Evolutionary conservation across 495 filamentous ascomycete genomes (phyloP), one percentile per base, ranked within the genome.

Genomic region (Talaromyces ruber): DNA sequence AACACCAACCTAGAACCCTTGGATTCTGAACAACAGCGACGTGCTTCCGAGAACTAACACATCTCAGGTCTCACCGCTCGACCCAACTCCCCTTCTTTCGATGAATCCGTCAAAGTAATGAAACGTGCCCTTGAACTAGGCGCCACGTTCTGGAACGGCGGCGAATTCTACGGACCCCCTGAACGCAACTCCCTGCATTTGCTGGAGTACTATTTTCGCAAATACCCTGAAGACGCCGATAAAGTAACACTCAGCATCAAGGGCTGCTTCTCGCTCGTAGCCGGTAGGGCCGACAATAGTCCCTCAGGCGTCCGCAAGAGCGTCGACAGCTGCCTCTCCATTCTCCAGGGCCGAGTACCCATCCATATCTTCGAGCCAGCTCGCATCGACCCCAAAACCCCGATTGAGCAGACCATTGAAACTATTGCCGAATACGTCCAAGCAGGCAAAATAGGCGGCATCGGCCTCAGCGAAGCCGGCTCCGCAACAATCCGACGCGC

Each of bases 341-440:
- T 53, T 5, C 32, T 61, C 18, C 21, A 83, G 37, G 85, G 83
- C 7, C 85, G 83, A 60, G 88, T 89, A 74, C 83, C 77, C 60
- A 71, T 92, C 51, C 87, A 91, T 69, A 78, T 90, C 34, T 92
- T 88, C 62, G 84, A 88, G 70, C 81, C 70, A 58, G 87, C 84
- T 18, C 76, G 89, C 3, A 74, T 88, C 11, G 88, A 91, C 66
- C 77, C 73, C n/a, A 79, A 81, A 0, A 73, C 72, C 45, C 80
- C 79, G 7, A 68, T 84, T 45, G 78, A 84, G 58, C 70, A 73
- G 18, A 80, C 77, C 6, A 71, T 84, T 45, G 64, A 64, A 3
- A 62, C 67, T 11, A 67, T 86, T 16, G 73, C 79, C 69, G 54
- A 63, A 59, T 65, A 70, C 60, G 22, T 29, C 4, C 70, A 81